These are phyloP conservation scores for Suillus discolor DNA, from an alignment of 768 basidiomycete genomes.

Conservation along the genomic window DNA sequence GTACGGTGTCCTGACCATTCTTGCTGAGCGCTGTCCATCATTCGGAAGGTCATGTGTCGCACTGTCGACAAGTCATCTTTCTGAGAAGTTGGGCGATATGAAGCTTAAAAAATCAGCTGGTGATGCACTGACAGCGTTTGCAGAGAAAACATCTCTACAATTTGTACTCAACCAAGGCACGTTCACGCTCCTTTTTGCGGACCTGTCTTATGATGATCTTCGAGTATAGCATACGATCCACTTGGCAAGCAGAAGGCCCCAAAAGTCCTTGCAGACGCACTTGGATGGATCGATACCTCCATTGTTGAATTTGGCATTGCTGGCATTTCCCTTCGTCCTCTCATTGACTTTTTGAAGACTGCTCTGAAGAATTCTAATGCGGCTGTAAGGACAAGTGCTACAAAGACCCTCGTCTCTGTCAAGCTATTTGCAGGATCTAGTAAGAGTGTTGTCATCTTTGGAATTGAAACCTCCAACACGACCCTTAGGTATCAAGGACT, in stretches of 20 bases:
- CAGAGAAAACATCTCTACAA: slow-evolving; percentile 92
- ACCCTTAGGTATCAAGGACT: slow-evolving; percentile 79
- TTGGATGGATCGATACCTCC: slow-evolving; percentile 85
- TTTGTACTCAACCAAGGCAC: slow-evolving; percentile 92
- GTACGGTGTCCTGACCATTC: slow-evolving; percentile 70
- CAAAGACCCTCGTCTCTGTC: slow-evolving; percentile 88
- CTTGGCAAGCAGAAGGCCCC: slow-evolving; percentile 96
- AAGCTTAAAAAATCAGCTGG: slow-evolving; percentile 97
- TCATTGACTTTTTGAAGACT: slow-evolving; percentile 90
- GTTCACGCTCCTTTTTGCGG: slow-evolving; percentile 22
- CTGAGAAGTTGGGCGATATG: slow-evolving; percentile 94
- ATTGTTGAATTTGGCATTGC: slow-evolving; percentile 90
- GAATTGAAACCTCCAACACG: slow-evolving; percentile 6
- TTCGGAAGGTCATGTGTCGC: slow-evolving; percentile 89
- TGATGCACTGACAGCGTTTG: slow-evolving; percentile 79
- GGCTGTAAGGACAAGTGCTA: slow-evolving; percentile 89
- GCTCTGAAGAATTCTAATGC: slow-evolving; percentile 94
- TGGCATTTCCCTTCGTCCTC: slow-evolving; percentile 76
- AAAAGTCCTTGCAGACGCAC: slow-evolving; percentile 90
- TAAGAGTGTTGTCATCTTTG: slow-evolving; percentile 36
- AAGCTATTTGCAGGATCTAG: slow-evolving; percentile 90
- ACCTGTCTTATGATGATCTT: slow-evolving; percentile 16
- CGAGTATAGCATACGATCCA: slow-evolving; percentile 80
- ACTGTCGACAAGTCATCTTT: slow-evolving; percentile 76
- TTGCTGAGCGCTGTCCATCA: slow-evolving; percentile 78